Evolutionary conservation across 2,329 filamentous ascomycete species (phyloP), one percentile per base, ranked within the genome.

Genomic region (Curvularia lunata): DNA sequence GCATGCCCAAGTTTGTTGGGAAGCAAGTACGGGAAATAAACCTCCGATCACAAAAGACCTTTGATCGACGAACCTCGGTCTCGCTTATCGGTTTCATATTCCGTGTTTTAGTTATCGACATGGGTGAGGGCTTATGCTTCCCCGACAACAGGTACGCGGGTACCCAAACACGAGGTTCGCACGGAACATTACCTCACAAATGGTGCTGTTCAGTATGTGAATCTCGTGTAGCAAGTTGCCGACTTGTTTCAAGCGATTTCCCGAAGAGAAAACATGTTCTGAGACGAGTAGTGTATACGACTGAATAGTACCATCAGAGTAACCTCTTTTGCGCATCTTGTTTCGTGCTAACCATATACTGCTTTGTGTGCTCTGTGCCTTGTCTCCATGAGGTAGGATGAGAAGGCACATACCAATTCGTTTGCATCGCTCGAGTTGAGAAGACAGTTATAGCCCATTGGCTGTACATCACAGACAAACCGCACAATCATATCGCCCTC

Each of bases 71-170:
- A 48, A 47, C 27, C 27, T 47, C 18, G 52, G 27, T 19, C 42
- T 54, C 52, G 52, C 46, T 54, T 54, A 54, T 54, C 52, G 52
- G 52, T 54, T 54, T 54, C 52, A 49, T 7, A 32, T 12, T 54
- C 52, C 52, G 52, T 54, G 45, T 54, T 54, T 54, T 54, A 54
- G 46, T 21, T 32, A 38, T 49, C 25, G 19, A 21, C 43, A 47
- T 32, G 43, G 43, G 43, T 9, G n/a, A 47, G 5, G 10, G n/a
- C 27, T 47, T 47, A 47, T 21, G 28, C 43, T 47, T 47, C 43
- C 43, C 43, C 27, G n/a, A 32, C 43, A 32, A 47, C 43, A 47
- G 43, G 43, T 47, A 30, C n/a, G 28, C 43, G 43, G 43, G 43
- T 47, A 47, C 9, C 28, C 10, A 12, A 18, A 21, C 18, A 19